These are phyloP conservation scores for Cucurbita moschata DNA, from an alignment of 306 rosid genomes.

Conservation along the genomic window DNA sequence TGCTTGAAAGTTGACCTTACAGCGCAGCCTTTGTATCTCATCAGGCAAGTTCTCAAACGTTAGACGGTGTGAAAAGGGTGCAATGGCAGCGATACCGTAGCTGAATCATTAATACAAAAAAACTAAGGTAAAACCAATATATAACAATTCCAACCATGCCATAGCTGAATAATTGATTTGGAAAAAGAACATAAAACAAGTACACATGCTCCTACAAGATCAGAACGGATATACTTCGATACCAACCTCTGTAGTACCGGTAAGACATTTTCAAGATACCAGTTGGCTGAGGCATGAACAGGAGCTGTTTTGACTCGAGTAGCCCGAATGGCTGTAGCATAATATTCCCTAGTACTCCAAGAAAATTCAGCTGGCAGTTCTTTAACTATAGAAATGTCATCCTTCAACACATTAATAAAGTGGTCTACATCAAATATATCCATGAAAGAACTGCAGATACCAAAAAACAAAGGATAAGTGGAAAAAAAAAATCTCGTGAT, in stretches of 20 bases:
- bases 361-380: constrained; percentile 76
- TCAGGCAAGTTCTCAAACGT: constrained; percentile 75
- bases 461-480: not conserved
- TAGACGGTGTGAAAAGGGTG: constrained; percentile 95
- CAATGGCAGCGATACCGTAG: constrained; percentile 77
- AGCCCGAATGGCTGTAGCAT: constrained; percentile 54
- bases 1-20: constrained; percentile 91
- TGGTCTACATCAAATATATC: constrained; percentile 97
- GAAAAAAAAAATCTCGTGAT: constrained; percentile 12
- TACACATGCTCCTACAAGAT: not conserved
- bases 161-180: constrained; percentile 36
- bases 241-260: constrained; percentile 81
- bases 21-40: constrained; percentile 83
- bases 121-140: constrained; percentile 7
- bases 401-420: constrained; percentile 77
- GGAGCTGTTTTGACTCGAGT: constrained; percentile 91
- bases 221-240: not conserved
- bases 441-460: constrained; percentile 59
- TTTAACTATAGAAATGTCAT: constrained; percentile 64
- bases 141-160: constrained; percentile 56
- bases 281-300: constrained; percentile 73
- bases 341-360: constrained; percentile 92
- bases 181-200: constrained; percentile 3
- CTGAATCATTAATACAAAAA: constrained; percentile 28
- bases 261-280: constrained; percentile 83